Evolutionary conservation across 1,139 yeast genomes (phyloP), one percentile per base, ranked within the genome.

Genomic region (Zhuliangozyma blackwelliae): DNA sequence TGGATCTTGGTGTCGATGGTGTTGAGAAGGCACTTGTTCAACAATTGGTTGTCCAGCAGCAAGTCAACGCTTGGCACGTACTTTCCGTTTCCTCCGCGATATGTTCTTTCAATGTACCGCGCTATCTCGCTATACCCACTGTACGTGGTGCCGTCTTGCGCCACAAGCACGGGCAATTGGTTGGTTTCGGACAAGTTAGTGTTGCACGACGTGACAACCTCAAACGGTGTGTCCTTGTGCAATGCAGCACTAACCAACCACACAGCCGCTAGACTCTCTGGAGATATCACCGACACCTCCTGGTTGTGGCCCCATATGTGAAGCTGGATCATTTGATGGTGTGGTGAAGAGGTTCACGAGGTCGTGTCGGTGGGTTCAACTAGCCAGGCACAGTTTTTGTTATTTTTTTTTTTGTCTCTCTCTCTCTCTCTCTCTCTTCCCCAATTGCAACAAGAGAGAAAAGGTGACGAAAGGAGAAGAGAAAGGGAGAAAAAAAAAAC

Each of bases 261-360:
- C 3, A 57, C 54, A 23, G 57, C 38, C 0, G 75, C 75, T 20
- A 65, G 36, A 28, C 67, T 56, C 41, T 64, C 69, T 1, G 75
- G 75, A 7, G 66, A 66, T 11, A 68, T 63, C 19, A 66, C 46
- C 6, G 73, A 64, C 2, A 68, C 50, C 16, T 46, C 45, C 0
- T 43, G 41, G 7, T 57, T 57, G 25, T 50, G 51, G 19, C 86
- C 86, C 86, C 86, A 81, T 5, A 77, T 70, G 48, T 79, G 82
- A 32, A 81, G 54, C 43, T 69, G 65, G 46, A 65, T 36, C 54
- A 51, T 58, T 10, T 29, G 32, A n/a, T n/a, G n/a, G n/a, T n/a
- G n/a, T n/a, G n/a, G n/a, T n/a, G n/a, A n/a, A n/a, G n/a, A n/a
- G n/a, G n/a, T n/a, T n/a, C n/a, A n/a, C n/a, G n/a, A n/a, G n/a